Evolutionary conservation across 2,329 filamentous ascomycete genomes (phyloP), one percentile per base, ranked within the genome.

Genomic region (Berkeleyomyces basicola): DNA sequence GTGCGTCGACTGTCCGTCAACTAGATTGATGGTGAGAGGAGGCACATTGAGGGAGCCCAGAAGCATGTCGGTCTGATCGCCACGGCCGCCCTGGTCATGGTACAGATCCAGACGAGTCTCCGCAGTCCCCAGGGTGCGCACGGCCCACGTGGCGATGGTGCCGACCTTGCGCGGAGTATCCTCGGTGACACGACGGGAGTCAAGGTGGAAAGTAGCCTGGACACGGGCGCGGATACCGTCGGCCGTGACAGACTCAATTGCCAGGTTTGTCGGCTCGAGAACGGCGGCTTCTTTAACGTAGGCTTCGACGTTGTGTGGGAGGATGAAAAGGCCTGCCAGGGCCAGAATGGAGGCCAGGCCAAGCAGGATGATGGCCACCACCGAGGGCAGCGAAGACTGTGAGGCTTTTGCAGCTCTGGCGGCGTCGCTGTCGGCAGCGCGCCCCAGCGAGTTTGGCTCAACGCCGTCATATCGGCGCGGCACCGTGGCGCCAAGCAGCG

Each of bases 231-330:
- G 82, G 7, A 96, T 82, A 10, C 93, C 92, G 64, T 85, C 79
- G 6, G 82, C 70, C 0, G 90, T 96, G 67, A 96, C 87, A 1
- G 87, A 89, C 69, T 93, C 87, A 65, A 99, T 84, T 1, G 90
- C 90, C 23, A 99, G 74, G 67, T 85, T 87, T 4, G 86, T 90
- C 1, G 93, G 89, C 70, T 91, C 83, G 67, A 99, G 82, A 16
- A 92, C 83, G 33, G 86, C 79, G 2, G 91, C 89, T 72, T 91
- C 79, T 73, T 92, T 86, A 58, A 87, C 88, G 73, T 99, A 99
- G 70, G 89, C 82, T 73, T 95, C 84, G 9, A 95, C 82, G 6
- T 86, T 82, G 14, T 86, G 84, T 1, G 92, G 91, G 0, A 87
- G 82, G 61, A 95, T 81, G 74, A 96, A 96, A 14, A 85, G 89